Evolutionary conservation across 164 flowering plant genomes (phyloP).

Genomic region (Kingdonia uniflora): DNA sequence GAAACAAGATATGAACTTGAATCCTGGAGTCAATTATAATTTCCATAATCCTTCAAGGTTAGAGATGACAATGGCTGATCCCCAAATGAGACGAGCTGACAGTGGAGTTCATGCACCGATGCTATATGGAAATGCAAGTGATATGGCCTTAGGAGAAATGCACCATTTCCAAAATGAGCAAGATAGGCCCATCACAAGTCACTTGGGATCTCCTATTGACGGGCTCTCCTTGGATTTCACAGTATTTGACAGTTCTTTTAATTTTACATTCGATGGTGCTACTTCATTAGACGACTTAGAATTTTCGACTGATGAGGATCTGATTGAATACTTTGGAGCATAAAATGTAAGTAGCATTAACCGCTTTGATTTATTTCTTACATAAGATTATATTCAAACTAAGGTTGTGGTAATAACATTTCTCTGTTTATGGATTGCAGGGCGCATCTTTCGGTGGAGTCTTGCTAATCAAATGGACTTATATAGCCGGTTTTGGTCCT

Average conservation of each 20-base stretch:
- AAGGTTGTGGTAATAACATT: too few species aligned
- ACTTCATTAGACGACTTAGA: too few species aligned
- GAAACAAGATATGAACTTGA: slow-evolving; percentile 25
- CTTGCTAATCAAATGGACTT: too few species aligned
- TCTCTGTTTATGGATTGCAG: too few species aligned
- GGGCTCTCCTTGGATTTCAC: slow-evolving; percentile 27
- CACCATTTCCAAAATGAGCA: slow-evolving; percentile 26
- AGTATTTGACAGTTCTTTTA: slow-evolving; percentile 21
- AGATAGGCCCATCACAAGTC: slow-evolving; percentile 30
- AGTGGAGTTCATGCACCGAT: slow-evolving; percentile 8
- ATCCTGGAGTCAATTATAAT: slow-evolving; percentile 18
- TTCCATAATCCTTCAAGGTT: slow-evolving; percentile 19
- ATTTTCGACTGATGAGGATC: too few species aligned
- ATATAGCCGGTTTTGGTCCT: too few species aligned
- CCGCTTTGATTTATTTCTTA: too few species aligned
- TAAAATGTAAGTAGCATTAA: too few species aligned
- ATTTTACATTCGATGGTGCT: too few species aligned
- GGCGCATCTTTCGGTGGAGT: too few species aligned
- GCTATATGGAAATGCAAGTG: slow-evolving; percentile 21
- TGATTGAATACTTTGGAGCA: too few species aligned
- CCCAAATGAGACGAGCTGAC: slow-evolving; percentile 21
- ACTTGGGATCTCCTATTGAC: slow-evolving; percentile 31
- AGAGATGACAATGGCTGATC: slow-evolving; percentile 19
- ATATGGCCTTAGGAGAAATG: slow-evolving; percentile 21
- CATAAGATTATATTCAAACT: too few species aligned